Percentiles rank a stretch among this genome's conserved stretches.
These are phyloP conservation scores for Rhizopus sp. DNA, from an alignment of 371 early-diverging fungal species.

Conservation along the genomic window DNA sequence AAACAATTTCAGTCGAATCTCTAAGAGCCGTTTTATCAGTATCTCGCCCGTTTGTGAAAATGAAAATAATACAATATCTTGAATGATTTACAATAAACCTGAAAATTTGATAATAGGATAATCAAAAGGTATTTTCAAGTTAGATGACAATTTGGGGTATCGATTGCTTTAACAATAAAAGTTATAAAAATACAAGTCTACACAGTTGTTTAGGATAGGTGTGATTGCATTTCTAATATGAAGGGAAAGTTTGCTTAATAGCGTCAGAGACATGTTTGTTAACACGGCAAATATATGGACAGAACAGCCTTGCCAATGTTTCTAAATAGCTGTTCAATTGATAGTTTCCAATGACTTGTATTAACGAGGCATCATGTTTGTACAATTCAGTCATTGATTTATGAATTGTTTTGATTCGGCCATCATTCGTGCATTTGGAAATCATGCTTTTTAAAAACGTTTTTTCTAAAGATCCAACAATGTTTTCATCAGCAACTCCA, in stretches of 20 bases:
- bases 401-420: too few species aligned
- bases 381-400: too few species aligned
- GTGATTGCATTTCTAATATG: constrained; percentile 1
- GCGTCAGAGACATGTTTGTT: constrained; percentile 1
- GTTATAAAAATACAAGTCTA: constrained; percentile 1
- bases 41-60: background rate
- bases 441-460: constrained; percentile 7
- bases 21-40: constrained; percentile 2
- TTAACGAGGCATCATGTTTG: constrained; percentile 1
- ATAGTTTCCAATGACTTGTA: constrained; percentile 4
- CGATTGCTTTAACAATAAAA: too few species aligned
- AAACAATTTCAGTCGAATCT: constrained; percentile 1
- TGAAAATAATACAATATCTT: background rate
- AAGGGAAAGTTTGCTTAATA: background rate
- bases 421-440: constrained; percentile 4
- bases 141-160: too few species aligned
- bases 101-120: too few species aligned
- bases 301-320: constrained; percentile 3
- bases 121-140: too few species aligned
- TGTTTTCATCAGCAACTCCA: constrained; percentile 1
- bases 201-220: background rate
- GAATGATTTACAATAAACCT: too few species aligned
- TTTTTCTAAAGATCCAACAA: constrained; percentile 9
- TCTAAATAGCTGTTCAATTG: constrained; percentile 4
- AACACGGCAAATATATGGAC: constrained; percentile 5